Percentiles rank a stretch among this genome's conserved stretches.
phyloP scores from a whole-genome alignment of 2,329 filamentous ascomycete genomes.

The Aspergillus sp. region DNA sequence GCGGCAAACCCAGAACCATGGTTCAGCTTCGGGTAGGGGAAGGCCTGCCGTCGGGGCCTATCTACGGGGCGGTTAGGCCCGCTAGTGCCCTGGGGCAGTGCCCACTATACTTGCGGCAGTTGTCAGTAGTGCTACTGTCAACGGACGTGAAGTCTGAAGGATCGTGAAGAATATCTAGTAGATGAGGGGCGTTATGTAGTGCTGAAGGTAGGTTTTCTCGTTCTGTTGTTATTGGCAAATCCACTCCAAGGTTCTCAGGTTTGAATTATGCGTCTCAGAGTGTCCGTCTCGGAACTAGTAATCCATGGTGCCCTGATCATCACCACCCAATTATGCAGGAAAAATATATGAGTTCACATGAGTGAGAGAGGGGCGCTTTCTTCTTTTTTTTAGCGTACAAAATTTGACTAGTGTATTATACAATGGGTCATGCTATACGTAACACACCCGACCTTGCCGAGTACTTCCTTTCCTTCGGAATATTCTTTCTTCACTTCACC shows the following conservation, averaged over 20 bases:
- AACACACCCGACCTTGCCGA: background rate
- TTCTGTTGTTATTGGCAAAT: too few species aligned
- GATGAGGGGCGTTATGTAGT: too few species aligned
- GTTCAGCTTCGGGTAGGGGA: constrained; percentile 35
- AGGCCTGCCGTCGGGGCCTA: constrained; percentile 19
- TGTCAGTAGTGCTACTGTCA: background rate
- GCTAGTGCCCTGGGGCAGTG: constrained; percentile 21
- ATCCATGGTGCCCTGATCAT: too few species aligned
- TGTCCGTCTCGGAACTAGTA: too few species aligned
- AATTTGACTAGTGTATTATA: background rate
- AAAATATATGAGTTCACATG: background rate
- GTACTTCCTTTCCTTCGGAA: background rate
- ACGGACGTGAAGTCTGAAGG: background rate
- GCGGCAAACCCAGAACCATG: constrained; percentile 38
- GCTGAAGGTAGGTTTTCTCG: too few species aligned
- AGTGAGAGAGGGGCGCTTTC: background rate
- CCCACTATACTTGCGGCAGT: background rate
- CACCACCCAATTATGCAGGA: background rate
- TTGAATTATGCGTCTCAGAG: too few species aligned
- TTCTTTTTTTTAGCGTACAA: background rate
- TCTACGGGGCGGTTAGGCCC: constrained; percentile 27
- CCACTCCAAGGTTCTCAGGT: too few species aligned
- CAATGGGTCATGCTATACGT: background rate
- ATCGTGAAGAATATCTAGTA: background rate
- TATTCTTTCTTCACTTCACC: constrained; percentile 16